Evolutionary conservation across 768 basidiomycete species (phyloP).

Genomic region (Psilocybe cyanescens): DNA sequence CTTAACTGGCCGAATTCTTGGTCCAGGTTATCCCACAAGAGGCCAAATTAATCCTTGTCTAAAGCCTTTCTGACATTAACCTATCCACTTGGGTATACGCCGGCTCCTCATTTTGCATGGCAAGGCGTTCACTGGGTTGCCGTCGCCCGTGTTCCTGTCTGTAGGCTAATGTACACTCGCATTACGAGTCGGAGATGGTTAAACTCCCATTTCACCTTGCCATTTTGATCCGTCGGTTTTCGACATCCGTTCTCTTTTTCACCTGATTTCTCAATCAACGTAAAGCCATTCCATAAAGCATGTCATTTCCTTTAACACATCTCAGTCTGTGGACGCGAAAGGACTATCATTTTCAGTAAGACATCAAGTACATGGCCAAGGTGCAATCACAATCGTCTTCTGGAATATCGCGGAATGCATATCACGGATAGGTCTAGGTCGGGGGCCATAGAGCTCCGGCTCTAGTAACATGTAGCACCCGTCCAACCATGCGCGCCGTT

Average conservation of each 20-base stretch:
- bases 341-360: no score
- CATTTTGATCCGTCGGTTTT: background rate
- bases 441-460: background rate
- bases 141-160: background rate
- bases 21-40: conserved; percentile 12
- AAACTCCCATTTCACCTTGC: background rate
- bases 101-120: background rate
- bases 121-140: background rate
- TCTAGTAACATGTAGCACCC: background rate
- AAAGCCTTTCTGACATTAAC: background rate
- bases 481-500: background rate
- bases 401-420: no score
- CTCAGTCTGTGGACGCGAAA: no score
- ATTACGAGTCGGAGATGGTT: background rate
- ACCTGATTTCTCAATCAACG: background rate
- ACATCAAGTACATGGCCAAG: no score
- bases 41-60: conserved; percentile 11
- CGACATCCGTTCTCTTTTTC: background rate
- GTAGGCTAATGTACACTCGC: background rate
- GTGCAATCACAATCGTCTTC: no score
- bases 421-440: no score
- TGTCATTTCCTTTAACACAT: background rate
- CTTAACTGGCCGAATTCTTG: conserved; percentile 1
- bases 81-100: conserved; percentile 5
- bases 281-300: background rate